Evolutionary conservation across 768 basidiomycete species (phyloP), one percentile per base, ranked within the genome.

Genomic region (Suillus clintonianus): DNA sequence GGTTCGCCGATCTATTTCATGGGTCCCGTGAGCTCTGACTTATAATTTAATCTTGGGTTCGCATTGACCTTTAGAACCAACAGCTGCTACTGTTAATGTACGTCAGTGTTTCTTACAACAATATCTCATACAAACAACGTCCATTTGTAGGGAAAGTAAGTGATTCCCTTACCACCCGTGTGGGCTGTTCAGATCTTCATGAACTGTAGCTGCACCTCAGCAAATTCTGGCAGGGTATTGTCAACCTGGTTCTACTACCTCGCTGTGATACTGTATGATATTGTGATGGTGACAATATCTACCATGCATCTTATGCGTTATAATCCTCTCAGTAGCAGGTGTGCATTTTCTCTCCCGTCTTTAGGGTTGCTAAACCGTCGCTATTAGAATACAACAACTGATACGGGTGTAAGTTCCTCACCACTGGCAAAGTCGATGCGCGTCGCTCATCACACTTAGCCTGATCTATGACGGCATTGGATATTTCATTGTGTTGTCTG

Each of bases 381-480:
- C 39, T 61, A 47, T 54, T 56, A 75, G 74, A 62, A 57, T 72
- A 22, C 60, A 70, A 30, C 76, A 67, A 34, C 50, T 76, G 58
- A 70, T 77, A 41, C 65, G 66, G 59, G 72, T 76, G 76, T 75
- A 68, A 67, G 72, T 0, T 19, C 14, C 39, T 17, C 24, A 50
- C 42, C 19, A 10, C 32, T 55, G 47, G 60, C 37, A 55, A 45
- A 39, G 53, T 32, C 68, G 2, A 77, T 42, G 11, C 36, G 50
- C 17, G 15, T 57, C 15, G 30, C 14, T 48, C 19, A 34, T 34
- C 11, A 66, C 22, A 19, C 36, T 5, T 65, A 90, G 88, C 75
- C 85, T 90, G 84, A 75, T 91, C 5, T 86, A 85, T 60, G 88
- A 91, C 65, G 89, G 89, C 34, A 74, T 90, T 27, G 82, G 84